Evolutionary conservation across 2,329 filamentous ascomycete species (phyloP), one percentile per base, ranked within the genome.

Genomic region (Mariannaea elegans): DNA sequence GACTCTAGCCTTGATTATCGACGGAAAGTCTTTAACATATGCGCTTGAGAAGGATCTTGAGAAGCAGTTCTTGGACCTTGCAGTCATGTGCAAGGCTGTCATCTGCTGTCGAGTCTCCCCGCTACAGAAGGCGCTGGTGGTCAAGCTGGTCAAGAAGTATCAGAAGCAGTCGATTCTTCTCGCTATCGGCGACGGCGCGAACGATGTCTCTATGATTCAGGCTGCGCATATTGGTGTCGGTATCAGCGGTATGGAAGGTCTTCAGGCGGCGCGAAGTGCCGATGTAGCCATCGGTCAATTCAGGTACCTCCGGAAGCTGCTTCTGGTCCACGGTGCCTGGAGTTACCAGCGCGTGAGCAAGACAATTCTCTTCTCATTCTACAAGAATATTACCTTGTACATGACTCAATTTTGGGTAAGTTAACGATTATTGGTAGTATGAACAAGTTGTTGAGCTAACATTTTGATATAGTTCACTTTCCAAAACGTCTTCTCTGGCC

Each of bases 171-270:
- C 93, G 12, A 93, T 99, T 67, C 87, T 97, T 52, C 87, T 99
- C 49, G 95, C 95, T 50, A 97, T 99, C 75, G 95, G 95, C 67
- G 95, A 99, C 71, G 95, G 95, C 65, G 95, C 95, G 45, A 99
- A 99, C 78, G 95, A 99, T 72, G 95, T 99, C n/a, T 97, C 94
- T 16, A 99, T 99, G 95, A 99, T 99, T 55, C 95, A 99, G 80
- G 95, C 95, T 10, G 95, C 95, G 12, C 95, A 99, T 75, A 97
- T 99, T 65, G 95, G 95, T 65, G 92, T 99, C 42, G 95, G 95
- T 77, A 99, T 99, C 76, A 97, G 93, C 72, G 95, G 95, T 77
- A 87, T 97, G 65, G 95, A 99, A 84, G 95, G 95, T 83, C 87
- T 99, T 1, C 95, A 99, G 79, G 95, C 95, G 45, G 95, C 95